phyloP scores from a whole-genome alignment of 352 stramenopile genomes.

The Saprolegnia parasitica region DNA sequence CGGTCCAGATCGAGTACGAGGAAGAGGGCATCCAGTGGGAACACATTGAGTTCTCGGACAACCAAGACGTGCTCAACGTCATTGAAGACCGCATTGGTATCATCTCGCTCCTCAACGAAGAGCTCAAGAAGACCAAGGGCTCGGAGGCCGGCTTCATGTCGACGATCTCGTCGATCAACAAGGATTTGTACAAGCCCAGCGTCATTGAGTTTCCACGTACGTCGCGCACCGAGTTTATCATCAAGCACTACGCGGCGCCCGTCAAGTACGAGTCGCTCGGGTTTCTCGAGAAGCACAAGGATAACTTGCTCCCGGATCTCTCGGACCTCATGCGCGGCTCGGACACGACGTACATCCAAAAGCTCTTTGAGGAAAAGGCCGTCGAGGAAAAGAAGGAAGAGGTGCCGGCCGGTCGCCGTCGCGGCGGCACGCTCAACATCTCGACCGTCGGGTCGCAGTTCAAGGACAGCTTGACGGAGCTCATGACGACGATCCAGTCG shows the following conservation, averaged over 20 bases:
- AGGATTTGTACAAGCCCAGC: constrained; percentile 70
- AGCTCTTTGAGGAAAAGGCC: constrained; percentile 68
- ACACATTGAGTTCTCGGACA: constrained; percentile 90
- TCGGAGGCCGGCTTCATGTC: constrained; percentile 83
- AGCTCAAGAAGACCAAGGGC: constrained; percentile 73
- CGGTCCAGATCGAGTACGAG: constrained; percentile 85
- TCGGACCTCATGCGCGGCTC: constrained; percentile 83
- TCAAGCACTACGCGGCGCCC: constrained; percentile 93
- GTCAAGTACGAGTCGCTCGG: constrained; percentile 92
- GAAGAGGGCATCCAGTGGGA: constrained; percentile 90
- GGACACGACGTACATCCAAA: constrained; percentile 59
- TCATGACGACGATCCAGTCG: constrained; percentile 94
- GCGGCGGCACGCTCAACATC: constrained; percentile 50
- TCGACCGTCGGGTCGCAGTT: constrained; percentile 89
- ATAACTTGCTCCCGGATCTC: constrained; percentile 91
- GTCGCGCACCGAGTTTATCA: constrained; percentile 88
- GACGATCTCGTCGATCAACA: constrained; percentile 77
- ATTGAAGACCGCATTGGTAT: constrained; percentile 86
- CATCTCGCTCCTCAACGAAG: constrained; percentile 86
- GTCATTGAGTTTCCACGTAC: constrained; percentile 81
- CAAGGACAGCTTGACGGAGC: constrained; percentile 86
- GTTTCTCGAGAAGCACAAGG: constrained; percentile 97
- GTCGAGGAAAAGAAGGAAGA: constrained; percentile 41
- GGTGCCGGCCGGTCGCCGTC: constrained; percentile 44
- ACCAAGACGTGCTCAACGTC: constrained; percentile 81